Evolutionary conservation across 108 stramenopile genomes (phyloP), one percentile per base, ranked within the genome.

Genomic region (Licmophora abbreviata): DNA sequence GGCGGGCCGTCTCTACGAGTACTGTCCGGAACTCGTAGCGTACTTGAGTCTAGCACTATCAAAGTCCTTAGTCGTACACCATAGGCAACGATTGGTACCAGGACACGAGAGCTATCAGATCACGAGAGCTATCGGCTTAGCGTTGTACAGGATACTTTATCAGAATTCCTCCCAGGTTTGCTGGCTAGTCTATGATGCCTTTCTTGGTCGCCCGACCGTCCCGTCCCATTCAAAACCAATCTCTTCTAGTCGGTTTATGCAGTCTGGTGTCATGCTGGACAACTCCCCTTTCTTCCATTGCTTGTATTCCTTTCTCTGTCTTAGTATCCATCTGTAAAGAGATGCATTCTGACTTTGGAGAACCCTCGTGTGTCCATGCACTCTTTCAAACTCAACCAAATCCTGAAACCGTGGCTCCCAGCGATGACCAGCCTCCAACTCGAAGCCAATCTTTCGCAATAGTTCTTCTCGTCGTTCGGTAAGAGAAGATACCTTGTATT

Each of bases 181-280:
- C n/a, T n/a, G n/a, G n/a, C n/a, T n/a, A n/a, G n/a, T n/a, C n/a
- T n/a, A n/a, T n/a, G n/a, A n/a, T n/a, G n/a, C n/a, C n/a, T n/a
- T n/a, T n/a, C n/a, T n/a, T n/a, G n/a, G n/a, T n/a, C n/a, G n/a
- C n/a, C n/a, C n/a, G n/a, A n/a, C n/a, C n/a, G n/a, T n/a, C n/a
- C 42, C 14, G 8, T 68, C 61, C 67, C 67, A 68, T 57, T 54
- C 51, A 48, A 66, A 66, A 14, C 58, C 65, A 44, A 66, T 48
- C 2, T 32, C 9, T 2, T 40, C 38, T 5, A 40, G 5, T 5
- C 20, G 15, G 15, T 40, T 3, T 18, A 40, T 40, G 20, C 5
- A 20, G 5, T 40, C 38, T 3, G 5, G 4, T 40, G 38, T 40
- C 2, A 40, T 40, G 3, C 20, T 15, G 2, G 38, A 40, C 15